Evolutionary conservation across 495 filamentous ascomycete species (phyloP), one percentile per base, ranked within the genome.

Genomic region (Elaphomyces granulatus): DNA sequence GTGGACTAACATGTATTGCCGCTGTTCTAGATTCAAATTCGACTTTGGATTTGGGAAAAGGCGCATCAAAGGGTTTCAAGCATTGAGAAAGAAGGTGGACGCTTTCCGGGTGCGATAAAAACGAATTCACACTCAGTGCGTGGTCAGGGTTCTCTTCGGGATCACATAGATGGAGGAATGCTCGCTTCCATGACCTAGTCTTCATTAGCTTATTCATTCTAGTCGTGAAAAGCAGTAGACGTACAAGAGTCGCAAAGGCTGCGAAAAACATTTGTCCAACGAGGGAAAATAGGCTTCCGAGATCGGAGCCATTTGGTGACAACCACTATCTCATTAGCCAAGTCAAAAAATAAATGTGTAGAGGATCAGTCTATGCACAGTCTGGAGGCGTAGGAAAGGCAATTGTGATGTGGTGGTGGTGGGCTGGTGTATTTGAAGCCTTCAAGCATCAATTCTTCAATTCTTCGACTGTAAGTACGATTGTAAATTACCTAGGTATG

Each of bases 11-110:
- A 54, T 94, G 80, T 38, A 95, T 92, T n/a, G 87, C 78, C 14
- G 88, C 80, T 1, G 86, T 95, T 58, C 78, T 87, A 31, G 79
- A 85, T 40, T 88, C 82, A 53, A 94, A 94, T 17, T 75, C 75
- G 33, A 67, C 54, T 55, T 80, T 88, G 3, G 73, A 68, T 49
- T 71, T 75, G 43, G 64, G 46, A 34, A 67, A 73, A 44, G 55
- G 77, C 2, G 67, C 47, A 36, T 69, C 59, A 55, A 83, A 88
- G 34, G 75, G 72, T 38, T 60, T 71, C 54, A 75, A 60, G 36
- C 78, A 75, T 33, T 71, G 63, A 43, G 74, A 68, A 49, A 94
- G 67, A 41, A 83, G 59, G 48, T 71, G 60, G 46, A 80, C 52
- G 52, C 76, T 76, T 40, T 78, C 68, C 45, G 69, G 67, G 46